Evolutionary conservation across 2,329 filamentous ascomycete species (phyloP).

Genomic region (Neurospora sp.): DNA sequence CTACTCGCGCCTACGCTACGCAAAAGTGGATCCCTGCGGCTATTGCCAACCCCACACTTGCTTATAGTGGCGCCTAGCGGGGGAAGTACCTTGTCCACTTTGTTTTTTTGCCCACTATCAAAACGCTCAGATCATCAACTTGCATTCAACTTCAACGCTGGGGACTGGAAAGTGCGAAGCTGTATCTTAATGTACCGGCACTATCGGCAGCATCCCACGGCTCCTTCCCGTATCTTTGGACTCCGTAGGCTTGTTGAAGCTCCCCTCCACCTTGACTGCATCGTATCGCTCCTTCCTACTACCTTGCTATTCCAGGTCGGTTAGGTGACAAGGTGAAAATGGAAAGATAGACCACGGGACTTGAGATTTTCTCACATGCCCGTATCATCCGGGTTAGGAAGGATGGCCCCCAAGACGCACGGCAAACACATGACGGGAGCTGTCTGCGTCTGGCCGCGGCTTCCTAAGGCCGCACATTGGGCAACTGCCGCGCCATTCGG

Average conservation of each 20-base stretch:
- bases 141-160: background rate
- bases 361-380: background rate
- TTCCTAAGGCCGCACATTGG: background rate
- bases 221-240: background rate
- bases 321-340: background rate
- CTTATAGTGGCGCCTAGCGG: background rate
- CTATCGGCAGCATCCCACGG: background rate
- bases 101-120: background rate
- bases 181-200: background rate
- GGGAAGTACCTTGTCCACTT: background rate
- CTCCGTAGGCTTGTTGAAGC: background rate
- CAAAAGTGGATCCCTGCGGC: background rate
- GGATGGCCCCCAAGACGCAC: background rate
- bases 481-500: background rate
- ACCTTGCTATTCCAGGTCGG: background rate
- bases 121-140: background rate
- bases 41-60: background rate
- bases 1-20: background rate
- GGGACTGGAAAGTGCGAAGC: background rate
- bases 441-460: background rate
- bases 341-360: background rate
- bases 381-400: background rate
- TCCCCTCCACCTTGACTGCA: background rate
- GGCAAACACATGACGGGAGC: background rate
- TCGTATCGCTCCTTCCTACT: background rate